Percentiles rank a stretch among this genome's conserved stretches.
Conservation (phyloP, 176 grass and related monocot species). For the Aegilops umbellulata region DNA sequence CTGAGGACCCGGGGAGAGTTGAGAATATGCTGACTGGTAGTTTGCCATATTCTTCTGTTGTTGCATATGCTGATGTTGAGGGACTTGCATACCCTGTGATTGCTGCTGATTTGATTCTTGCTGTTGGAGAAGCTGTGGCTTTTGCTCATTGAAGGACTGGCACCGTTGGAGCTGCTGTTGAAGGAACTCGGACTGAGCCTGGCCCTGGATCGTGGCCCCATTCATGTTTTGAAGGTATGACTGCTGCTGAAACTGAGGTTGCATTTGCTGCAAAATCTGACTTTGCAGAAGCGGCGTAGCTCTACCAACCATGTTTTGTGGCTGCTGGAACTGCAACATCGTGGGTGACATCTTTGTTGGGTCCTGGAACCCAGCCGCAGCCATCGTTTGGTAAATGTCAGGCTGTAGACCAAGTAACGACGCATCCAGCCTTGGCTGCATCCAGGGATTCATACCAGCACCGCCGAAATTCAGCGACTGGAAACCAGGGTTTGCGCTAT, state of each 20-base stretch:
- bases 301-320: constrained; percentile 54
- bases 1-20: constrained; percentile 34
- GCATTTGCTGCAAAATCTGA: constrained; percentile 66
- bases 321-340: constrained; percentile 88
- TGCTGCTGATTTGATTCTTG: constrained; percentile 40
- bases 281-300: constrained; percentile 40
- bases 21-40: constrained; percentile 51
- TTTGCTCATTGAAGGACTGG: constrained; percentile 54
- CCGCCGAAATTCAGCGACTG: constrained; percentile 87
- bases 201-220: constrained; percentile 46
- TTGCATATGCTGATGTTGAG: constrained; percentile 73
- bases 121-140: constrained; percentile 46
- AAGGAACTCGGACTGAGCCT: constrained; percentile 62
- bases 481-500: constrained; percentile 74
- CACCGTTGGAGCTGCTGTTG: constrained; percentile 53
- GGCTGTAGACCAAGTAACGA: constrained; percentile 66
- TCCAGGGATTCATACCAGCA: constrained; percentile 64
- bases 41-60: constrained; percentile 57
- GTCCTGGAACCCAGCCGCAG: constrained; percentile 50
- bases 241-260: constrained; percentile 68
- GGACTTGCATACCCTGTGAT: constrained; percentile 53
- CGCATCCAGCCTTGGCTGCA: constrained; percentile 71
- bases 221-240: constrained; percentile 49
- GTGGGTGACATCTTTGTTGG: constrained; percentile 53
- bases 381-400: constrained; percentile 71